A percentile compares a stretch with the other conserved stretches of the same genome.
Conservation (phyloP, 805 yeast genomes). For the Starmerella roubikii region DNA sequence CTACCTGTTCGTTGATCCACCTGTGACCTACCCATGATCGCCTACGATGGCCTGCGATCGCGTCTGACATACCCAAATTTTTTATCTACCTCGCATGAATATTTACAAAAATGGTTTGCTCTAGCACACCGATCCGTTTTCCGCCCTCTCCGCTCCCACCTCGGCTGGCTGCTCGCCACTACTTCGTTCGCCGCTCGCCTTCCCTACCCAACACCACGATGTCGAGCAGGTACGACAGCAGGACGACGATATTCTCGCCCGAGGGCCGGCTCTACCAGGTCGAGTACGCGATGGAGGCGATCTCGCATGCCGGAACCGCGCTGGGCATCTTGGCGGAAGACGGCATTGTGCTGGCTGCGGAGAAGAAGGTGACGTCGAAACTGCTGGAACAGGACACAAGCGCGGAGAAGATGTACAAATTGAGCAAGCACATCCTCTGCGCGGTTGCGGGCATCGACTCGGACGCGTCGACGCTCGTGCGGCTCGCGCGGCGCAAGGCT, state of each 20-base stretch:
- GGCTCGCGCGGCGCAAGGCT: conserved; percentile 71
- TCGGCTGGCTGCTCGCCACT: too few species aligned
- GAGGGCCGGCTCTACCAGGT: conserved; percentile 95
- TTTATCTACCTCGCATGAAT: too few species aligned
- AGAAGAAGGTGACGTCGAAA: conserved; percentile 85
- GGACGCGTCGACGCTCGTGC: conserved; percentile 83
- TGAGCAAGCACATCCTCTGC: conserved; percentile 59
- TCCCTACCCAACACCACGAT: conserved; percentile 5
- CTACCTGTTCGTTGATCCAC: too few species aligned
- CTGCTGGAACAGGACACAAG: conserved; percentile 85
- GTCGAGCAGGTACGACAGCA: conserved; percentile 96
- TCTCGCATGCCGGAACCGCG: conserved; percentile 71
- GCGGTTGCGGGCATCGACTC: conserved; percentile 98
- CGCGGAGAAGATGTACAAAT: conserved; percentile 79
- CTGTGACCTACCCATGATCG: too few species aligned
- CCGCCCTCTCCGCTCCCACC: too few species aligned
- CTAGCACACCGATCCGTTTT: too few species aligned
- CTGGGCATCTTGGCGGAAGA: conserved; percentile 62
- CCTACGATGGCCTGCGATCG: too few species aligned
- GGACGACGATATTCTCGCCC: conserved; percentile 97
- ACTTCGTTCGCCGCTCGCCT: too few species aligned
- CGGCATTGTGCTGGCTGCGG: conserved; percentile 94
- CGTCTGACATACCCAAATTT: too few species aligned
- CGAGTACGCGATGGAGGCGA: conserved; percentile 91
- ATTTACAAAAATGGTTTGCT: too few species aligned